These are phyloP conservation scores for Cryptococcus hybrid DNA, from an alignment of 1,284 basidiomycete genomes.

Conservation along the genomic window DNA sequence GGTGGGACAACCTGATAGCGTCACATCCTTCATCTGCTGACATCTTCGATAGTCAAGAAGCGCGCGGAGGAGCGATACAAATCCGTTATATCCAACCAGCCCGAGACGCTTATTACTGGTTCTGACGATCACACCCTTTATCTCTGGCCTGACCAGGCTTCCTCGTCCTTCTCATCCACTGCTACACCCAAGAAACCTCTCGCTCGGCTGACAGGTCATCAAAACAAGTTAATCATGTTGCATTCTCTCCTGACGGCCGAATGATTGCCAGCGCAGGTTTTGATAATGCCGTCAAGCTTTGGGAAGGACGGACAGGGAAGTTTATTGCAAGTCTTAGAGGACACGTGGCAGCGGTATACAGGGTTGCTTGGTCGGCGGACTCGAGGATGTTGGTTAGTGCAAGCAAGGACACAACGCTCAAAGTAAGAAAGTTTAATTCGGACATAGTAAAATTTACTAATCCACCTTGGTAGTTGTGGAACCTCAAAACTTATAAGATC, in stretches of 20 bases:
- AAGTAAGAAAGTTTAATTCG: conserved; percentile 57
- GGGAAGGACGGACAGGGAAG: conserved; percentile 92
- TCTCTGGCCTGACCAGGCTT: conserved; percentile 66
- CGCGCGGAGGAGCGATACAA: conserved; percentile 74
- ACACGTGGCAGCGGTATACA: conserved; percentile 91
- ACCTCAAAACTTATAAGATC: conserved; percentile 90
- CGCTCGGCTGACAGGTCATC: conserved; percentile 87
- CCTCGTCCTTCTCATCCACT: conserved; percentile 56
- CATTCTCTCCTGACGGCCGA: conserved; percentile 90
- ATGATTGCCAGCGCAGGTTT: conserved; percentile 89
- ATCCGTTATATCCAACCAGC: conserved; percentile 62
- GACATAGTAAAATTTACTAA: neutral
- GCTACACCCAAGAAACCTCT: conserved; percentile 69
- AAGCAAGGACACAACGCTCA: conserved; percentile 92
- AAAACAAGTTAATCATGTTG: conserved; percentile 93
- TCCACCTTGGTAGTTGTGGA: conserved; percentile 68
- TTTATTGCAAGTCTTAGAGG: conserved; percentile 85
- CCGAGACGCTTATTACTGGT: conserved; percentile 86
- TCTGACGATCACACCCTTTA: conserved; percentile 95
- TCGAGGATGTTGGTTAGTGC: conserved; percentile 88
- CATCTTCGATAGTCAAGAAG: conserved; percentile 59
- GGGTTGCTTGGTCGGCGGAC: conserved; percentile 93
- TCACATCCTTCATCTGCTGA: neutral
- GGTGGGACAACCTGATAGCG: conserved; percentile 53
- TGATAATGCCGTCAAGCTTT: conserved; percentile 88